Percentiles rank a stretch among this genome's conserved stretches.
phyloP scores from a whole-genome alignment of 2,329 filamentous ascomycete species.

The Botrytis hyacinthi region DNA sequence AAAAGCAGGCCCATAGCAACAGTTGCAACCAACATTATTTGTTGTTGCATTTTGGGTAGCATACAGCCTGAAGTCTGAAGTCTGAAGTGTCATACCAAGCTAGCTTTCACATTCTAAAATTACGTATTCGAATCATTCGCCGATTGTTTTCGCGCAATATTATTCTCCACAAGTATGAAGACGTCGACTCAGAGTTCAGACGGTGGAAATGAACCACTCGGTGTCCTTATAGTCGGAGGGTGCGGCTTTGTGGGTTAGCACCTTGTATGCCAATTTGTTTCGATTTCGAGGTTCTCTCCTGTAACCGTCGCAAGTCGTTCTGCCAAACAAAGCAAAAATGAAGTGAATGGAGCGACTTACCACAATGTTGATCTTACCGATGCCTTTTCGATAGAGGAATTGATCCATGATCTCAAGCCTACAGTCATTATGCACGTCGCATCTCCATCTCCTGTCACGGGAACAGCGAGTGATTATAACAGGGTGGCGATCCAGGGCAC shows the following conservation, averaged over 20 bases:
- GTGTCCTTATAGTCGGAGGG: neutral
- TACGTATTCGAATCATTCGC: neutral
- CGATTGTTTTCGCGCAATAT: neutral
- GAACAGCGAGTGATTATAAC: neutral
- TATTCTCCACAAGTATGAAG: neutral
- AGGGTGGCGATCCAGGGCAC: conserved; percentile 9
- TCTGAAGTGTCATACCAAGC: neutral
- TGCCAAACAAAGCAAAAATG: neutral
- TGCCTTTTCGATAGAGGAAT: neutral
- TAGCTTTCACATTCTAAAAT: neutral
- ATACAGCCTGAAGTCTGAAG: neutral
- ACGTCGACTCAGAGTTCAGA: neutral
- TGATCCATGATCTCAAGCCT: conserved; percentile 1
- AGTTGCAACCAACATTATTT: neutral
- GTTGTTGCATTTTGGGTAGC: neutral
- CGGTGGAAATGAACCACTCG: neutral
- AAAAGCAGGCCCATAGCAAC: neutral
- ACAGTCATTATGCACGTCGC: neutral
- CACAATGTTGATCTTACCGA: conserved; percentile 13
- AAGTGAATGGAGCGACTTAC: neutral
- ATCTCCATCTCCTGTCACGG: conserved; percentile 12
- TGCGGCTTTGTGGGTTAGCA: conserved; percentile 7
- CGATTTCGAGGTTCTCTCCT: neutral
- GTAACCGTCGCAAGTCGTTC: conserved; percentile 6
- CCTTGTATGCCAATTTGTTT: conserved; percentile 3